Percentiles rank a stretch among this genome's conserved stretches.
Conservation (phyloP, 129 eudicot species). For the Tagetes erecta region DNA sequence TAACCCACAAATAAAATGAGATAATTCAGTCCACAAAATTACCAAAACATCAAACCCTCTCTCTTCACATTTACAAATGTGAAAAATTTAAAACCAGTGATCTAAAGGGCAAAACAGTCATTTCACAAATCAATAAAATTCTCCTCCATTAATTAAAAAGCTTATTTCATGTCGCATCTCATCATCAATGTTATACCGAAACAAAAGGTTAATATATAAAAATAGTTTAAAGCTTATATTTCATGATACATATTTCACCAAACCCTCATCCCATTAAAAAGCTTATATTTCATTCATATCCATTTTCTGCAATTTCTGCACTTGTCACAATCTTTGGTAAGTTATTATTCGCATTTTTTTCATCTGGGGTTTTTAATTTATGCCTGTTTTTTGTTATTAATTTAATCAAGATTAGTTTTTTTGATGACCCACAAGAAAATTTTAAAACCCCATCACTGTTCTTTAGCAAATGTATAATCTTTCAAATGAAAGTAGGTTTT, state of each 20-base stretch:
- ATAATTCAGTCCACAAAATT: conserved; percentile 26
- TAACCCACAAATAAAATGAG: conserved; percentile 33
- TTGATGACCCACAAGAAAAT: conserved; percentile 31
- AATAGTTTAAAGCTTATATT: neutral
- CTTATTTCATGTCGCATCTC: conserved; percentile 12
- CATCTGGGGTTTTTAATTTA: conserved; percentile 24
- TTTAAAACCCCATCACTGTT: conserved; percentile 29
- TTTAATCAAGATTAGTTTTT: conserved; percentile 31
- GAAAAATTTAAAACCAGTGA: conserved; percentile 28
- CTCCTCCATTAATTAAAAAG: conserved; percentile 12
- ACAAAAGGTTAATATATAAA: conserved; percentile 27
- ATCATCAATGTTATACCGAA: conserved; percentile 13
- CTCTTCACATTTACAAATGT: neutral
- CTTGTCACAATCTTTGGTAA: conserved; percentile 45
- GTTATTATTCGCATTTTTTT: conserved; percentile 33
- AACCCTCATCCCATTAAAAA: conserved; percentile 36
- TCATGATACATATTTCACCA: conserved; percentile 25
- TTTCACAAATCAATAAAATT: conserved; percentile 10
- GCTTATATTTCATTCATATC: conserved; percentile 29
- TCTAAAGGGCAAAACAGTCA: conserved; percentile 25
- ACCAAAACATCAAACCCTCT: conserved; percentile 31
- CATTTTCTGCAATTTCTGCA: conserved; percentile 39
- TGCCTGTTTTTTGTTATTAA: conserved; percentile 28
- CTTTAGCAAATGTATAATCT: conserved; percentile 27
- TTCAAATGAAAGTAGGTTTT: conserved; percentile 29